Conservation (phyloP, 345 rosid genomes). For the Hibiscus tridactylites region DNA sequence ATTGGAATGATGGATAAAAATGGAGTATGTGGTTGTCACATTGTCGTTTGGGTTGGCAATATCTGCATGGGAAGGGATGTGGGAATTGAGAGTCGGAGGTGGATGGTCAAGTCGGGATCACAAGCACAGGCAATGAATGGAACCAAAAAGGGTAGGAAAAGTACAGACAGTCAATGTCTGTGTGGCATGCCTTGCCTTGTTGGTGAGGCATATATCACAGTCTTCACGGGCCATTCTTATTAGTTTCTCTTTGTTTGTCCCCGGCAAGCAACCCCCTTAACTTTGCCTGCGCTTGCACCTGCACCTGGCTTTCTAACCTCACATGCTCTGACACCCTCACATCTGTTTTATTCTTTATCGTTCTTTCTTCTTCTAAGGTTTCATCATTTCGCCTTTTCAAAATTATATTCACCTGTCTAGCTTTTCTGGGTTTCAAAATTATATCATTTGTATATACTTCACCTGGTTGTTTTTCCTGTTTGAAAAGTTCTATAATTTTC, state of each 20-base stretch:
- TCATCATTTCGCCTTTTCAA: neutral
- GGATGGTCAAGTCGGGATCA: conserved; percentile 6
- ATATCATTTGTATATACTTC: neutral
- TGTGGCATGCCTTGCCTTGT: neutral
- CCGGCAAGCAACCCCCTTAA: conserved; percentile 1
- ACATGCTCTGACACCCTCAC: conserved; percentile 41
- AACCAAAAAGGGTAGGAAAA: neutral
- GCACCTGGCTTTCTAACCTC: conserved; percentile 15
- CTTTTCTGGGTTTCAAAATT: neutral
- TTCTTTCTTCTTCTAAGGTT: conserved; percentile 19
- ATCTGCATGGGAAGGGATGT: conserved; percentile 27
- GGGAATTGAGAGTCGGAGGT: conserved; percentile 17
- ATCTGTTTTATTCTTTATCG: conserved; percentile 34
- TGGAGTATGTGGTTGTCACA: conserved; percentile 15
- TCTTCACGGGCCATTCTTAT: conserved; percentile 38
- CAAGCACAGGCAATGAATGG: neutral
- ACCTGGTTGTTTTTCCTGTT: neutral
- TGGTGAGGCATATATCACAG: conserved; percentile 6
- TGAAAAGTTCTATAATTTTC: neutral
- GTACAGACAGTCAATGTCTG: conserved; percentile 9
- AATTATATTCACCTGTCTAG: conserved; percentile 5
- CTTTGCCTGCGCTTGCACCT: neutral
- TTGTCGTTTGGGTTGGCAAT: conserved; percentile 3
- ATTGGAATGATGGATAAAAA: conserved; percentile 4
- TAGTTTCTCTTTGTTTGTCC: conserved; percentile 34